Evolutionary conservation across 495 filamentous ascomycete species (phyloP).

Genomic region (Hypomontagnella monticulosa): DNA sequence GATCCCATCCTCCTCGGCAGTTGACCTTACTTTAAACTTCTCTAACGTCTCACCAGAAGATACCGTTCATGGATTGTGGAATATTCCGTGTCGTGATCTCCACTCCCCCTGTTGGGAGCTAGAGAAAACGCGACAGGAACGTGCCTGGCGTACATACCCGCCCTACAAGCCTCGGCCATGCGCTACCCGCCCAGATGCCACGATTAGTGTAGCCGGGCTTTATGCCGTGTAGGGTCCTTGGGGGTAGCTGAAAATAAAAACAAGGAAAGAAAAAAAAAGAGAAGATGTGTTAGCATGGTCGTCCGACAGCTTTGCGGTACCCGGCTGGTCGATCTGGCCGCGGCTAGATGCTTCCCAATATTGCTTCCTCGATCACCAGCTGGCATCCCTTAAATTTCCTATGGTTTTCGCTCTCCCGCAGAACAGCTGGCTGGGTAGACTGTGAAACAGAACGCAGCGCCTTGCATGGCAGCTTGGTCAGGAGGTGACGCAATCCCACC

Average conservation of each 20-base stretch:
- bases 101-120: constrained; percentile 14
- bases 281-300: constrained; percentile 27
- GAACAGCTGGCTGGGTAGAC: constrained; percentile 10
- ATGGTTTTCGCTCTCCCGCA: constrained; percentile 32
- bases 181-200: constrained; percentile 19
- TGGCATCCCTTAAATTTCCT: constrained; percentile 37
- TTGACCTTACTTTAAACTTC: not conserved
- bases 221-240: constrained; percentile 19
- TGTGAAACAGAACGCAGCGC: constrained; percentile 28
- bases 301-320: constrained; percentile 35
- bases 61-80: not conserved
- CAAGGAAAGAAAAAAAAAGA: constrained; percentile 26
- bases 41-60: not conserved
- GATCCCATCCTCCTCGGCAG: constrained; percentile 7
- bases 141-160: constrained; percentile 25
- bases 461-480: constrained; percentile 21
- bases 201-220: constrained; percentile 5
- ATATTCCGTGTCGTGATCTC: not conserved
- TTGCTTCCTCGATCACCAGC: constrained; percentile 34
- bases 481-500: constrained; percentile 6
- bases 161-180: constrained; percentile 15
- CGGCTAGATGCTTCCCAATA: constrained; percentile 37
- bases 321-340: constrained; percentile 35
- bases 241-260: constrained; percentile 6
- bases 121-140: constrained; percentile 10